These are phyloP conservation scores for Stipa capillata DNA, from an alignment of 176 grass and related monocot species.

Conservation along the genomic window DNA sequence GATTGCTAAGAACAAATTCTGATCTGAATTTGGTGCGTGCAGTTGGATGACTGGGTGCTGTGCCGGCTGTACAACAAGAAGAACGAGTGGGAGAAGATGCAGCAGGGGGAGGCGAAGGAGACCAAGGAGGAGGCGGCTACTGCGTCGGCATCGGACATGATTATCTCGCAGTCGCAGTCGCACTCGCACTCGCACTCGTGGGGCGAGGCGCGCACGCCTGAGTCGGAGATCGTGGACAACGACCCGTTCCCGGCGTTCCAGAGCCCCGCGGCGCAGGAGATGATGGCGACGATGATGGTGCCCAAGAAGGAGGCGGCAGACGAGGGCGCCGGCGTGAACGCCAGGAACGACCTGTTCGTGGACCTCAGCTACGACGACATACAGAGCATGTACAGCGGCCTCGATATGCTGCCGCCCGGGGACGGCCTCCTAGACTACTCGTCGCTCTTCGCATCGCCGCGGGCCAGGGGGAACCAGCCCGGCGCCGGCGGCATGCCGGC, in stretches of 20 bases:
- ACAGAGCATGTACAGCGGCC: constrained; percentile 48
- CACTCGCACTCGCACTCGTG: constrained; percentile 49
- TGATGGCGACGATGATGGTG: constrained; percentile 22
- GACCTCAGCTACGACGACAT: constrained; percentile 62
- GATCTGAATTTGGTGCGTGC: background rate
- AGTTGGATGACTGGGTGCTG: constrained; percentile 90
- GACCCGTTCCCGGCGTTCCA: constrained; percentile 35
- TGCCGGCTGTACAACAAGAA: constrained; percentile 91
- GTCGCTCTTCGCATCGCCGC: constrained; percentile 39
- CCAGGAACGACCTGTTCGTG: constrained; percentile 32
- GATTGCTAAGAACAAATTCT: no score
- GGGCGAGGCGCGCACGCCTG: constrained; percentile 53
- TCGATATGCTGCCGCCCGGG: constrained; percentile 35
- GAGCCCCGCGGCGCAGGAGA: constrained; percentile 14
- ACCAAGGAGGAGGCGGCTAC: constrained; percentile 19
- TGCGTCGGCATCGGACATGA: constrained; percentile 19
- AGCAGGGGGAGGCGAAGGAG: constrained; percentile 18
- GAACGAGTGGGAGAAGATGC: constrained; percentile 81
- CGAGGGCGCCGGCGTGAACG: background rate
- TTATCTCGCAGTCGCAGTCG: constrained; percentile 25
- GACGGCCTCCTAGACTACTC: constrained; percentile 39
- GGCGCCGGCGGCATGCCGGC: constrained; percentile 8
- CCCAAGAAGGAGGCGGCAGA: constrained; percentile 39
- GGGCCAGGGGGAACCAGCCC: background rate
- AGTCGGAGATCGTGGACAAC: constrained; percentile 58